Conservation (phyloP, 2,329 filamentous ascomycete genomes). For the Colletotrichum lentis region DNA sequence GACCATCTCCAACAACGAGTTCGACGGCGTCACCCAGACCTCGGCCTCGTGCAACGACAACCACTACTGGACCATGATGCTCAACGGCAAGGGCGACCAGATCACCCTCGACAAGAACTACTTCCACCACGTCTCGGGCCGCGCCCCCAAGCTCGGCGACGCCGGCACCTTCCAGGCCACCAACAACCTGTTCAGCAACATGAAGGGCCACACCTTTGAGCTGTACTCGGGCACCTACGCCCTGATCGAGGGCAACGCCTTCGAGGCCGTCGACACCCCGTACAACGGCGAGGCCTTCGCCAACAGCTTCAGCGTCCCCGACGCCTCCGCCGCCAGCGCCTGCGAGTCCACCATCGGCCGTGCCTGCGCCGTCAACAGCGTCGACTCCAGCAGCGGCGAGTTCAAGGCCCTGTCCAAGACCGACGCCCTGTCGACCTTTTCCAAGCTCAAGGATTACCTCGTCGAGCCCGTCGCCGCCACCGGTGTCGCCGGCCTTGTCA, state of each 20-base stretch:
- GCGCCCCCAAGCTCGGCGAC: slow-evolving; percentile 46
- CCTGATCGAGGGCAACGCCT: slow-evolving; percentile 44
- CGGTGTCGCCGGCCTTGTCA: slow-evolving; percentile 42
- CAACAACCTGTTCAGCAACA: slow-evolving; percentile 45
- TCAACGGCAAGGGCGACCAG: slow-evolving; percentile 44
- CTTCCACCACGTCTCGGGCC: slow-evolving; percentile 43
- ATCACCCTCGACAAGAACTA: slow-evolving; percentile 50
- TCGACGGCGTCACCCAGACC: slow-evolving; percentile 49
- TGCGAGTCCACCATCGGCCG: slow-evolving; percentile 25
- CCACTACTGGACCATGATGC: slow-evolving; percentile 48
- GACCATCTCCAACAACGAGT: slow-evolving; percentile 52
- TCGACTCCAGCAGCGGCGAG: slow-evolving; percentile 39
- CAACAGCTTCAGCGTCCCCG: slow-evolving; percentile 41
- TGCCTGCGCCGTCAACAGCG: slow-evolving; percentile 30
- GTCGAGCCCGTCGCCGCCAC: slow-evolving; percentile 42
- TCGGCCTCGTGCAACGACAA: slow-evolving; percentile 45
- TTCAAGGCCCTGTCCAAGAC: slow-evolving; percentile 40
- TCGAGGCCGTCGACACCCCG: slow-evolving; percentile 41
- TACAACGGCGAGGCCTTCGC: slow-evolving; percentile 47
- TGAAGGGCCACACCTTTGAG: slow-evolving; percentile 58
- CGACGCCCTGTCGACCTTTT: slow-evolving; percentile 37
- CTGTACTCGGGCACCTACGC: slow-evolving; percentile 50
- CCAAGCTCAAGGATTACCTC: slow-evolving; percentile 39
- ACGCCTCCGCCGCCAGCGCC: slow-evolving; percentile 37
- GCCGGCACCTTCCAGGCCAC: slow-evolving; percentile 41